Evolutionary conservation across 2,329 filamentous ascomycete species (phyloP), one percentile per base, ranked within the genome.

Genomic region (Penicillium occitanis): DNA sequence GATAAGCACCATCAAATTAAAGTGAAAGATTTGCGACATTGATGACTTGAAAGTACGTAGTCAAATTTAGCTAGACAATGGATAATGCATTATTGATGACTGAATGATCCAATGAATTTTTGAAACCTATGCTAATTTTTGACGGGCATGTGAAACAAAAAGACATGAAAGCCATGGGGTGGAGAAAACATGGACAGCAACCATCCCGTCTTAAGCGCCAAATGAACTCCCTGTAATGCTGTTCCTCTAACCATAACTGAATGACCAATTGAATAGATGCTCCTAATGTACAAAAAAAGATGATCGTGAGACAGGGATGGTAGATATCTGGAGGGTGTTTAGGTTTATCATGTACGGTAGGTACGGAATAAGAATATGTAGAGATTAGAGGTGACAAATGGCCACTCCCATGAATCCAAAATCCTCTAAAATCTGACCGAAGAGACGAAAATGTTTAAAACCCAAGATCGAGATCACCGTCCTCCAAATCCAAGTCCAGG

Each of bases 401-500:
- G 48, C 22, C 13, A 25, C 11, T 51, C 22, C 19, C 22, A 51
- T 11, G 51, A 57, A 57, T 19, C 30, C 30, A 57, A 33, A 53
- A 33, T n/a, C 17, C 25, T 53, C 28, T 28, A 28, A n/a, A n/a
- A 19, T 33, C 50, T n/a, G 28, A 11, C 3, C 22, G 22, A 50
- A 50, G 22, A 50, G 10, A 28, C 11, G 50, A 53, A n/a, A 11
- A n/a, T 14, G 33, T 25, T 37, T 14, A 57, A n/a, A 57, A 58
- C 1, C 64, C 60, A 40, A 66, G 46, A 40, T 96, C 93, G 72
- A 97, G 89, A 71, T 98, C 94, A 75, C 46, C 64, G 59, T 66
- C 65, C 25, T 66, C 65, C 25, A 98, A 92, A 33, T 92, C 94
- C 72, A 98, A 81, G 76, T 98, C 95, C 82, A 98, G 82, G 30